Base-by-base conservation (phyloP, 2,329 filamentous ascomycete species). In the Colletotrichum spinosum region DNA sequence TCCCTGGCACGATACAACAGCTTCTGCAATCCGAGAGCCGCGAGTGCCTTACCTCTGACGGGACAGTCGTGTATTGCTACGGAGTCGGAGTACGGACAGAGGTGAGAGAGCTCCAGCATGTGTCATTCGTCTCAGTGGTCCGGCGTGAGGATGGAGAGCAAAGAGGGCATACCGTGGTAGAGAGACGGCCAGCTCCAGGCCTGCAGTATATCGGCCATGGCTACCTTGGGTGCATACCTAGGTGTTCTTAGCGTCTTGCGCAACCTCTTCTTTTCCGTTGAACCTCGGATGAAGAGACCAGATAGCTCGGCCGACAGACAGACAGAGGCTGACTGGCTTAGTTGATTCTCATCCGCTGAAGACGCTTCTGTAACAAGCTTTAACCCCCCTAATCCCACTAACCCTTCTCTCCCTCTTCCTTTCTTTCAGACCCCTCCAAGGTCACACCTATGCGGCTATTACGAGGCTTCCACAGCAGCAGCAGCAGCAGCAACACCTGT, bases 231-330 rank as follows among this genome's bases (percentile, higher is more conserved):
- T 25, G 25, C 25, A 25, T 25, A 1, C 25, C 25, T 25, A 4
- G 1, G 25, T 25, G 25, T 54, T 57, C 38, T 52, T 60, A 52
- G 61, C 61, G 61, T 42, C 38, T 55, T 45, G 62, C 51, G 39
- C 46, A 65, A 46, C 51, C 35, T 58, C 42, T 62, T 41, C 45
- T 5, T 25, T 4, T 48, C 51, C 58, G 33, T 44, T 44, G 52
- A 66, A 66, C 63, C 63, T 66, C 63, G 63, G 63, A 44, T 66
- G 48, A 55, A 41, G 59, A 37, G 15, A 55, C 42, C 11, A 17
- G 17, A n/a, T 46, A 17, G 44, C 44, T 46, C 44, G 13, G 44
- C 44, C 44, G n/a, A 17, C 25, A 17, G 25, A n/a, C 25, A 17
- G 44, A 8, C 25, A n/a, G 13, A 17, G 15, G 15, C 25, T 25